These are phyloP conservation scores for Fusarium tricinctum DNA, from an alignment of 2,329 filamentous ascomycete species.

Conservation along the genomic window DNA sequence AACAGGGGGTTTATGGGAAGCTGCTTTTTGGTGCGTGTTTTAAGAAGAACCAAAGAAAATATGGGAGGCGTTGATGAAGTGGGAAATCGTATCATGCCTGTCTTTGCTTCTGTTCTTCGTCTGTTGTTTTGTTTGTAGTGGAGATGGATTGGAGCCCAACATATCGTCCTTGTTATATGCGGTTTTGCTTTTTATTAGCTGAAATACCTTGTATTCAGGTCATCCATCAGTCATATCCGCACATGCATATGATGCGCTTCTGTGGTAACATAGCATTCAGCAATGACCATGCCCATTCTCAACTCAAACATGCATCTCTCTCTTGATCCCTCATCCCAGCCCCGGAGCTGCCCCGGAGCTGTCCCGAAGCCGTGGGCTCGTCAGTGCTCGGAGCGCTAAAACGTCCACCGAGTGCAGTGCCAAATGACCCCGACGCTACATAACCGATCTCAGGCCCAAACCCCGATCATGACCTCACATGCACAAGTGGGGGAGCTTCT, in stretches of 20 bases:
- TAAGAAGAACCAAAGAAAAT: background rate
- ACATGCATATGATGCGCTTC: background rate
- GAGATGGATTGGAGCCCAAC: background rate
- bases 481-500: constrained; percentile 16
- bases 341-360: background rate
- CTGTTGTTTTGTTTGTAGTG: background rate
- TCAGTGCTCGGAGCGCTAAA: background rate
- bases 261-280: no score
- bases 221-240: background rate
- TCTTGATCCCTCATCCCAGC: background rate
- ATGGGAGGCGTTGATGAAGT: background rate
- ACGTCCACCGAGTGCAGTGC: no score
- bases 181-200: constrained; percentile 25
- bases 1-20: constrained; percentile 12
- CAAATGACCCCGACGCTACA: background rate
- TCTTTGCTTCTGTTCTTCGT: background rate
- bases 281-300: no score
- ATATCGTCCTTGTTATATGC: background rate
- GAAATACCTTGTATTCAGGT: background rate
- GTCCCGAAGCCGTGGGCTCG: constrained; percentile 2
- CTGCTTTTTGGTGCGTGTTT: constrained; percentile 3
- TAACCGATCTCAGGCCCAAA: constrained; percentile 32
- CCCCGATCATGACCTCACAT: constrained; percentile 37
- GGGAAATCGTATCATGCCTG: constrained; percentile 18
- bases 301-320: no score